phyloP scores from a whole-genome alignment of 1,139 yeast species.

The Debaryomyces psychrophilus region DNA sequence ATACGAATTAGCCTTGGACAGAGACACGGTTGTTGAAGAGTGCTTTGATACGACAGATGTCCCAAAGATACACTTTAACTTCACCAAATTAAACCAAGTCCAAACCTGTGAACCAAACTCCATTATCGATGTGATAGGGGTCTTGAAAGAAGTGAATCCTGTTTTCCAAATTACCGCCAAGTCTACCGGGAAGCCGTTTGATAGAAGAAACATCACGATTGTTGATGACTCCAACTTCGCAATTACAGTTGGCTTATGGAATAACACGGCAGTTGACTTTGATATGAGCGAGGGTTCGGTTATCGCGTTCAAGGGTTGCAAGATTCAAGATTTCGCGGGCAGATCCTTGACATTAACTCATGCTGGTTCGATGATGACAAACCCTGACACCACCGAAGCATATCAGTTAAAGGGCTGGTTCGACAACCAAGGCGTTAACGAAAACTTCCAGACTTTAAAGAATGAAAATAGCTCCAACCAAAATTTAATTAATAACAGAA shows the following conservation, averaged over 20 bases:
- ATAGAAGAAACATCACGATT: slow-evolving; percentile 83
- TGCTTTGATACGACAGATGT: slow-evolving; percentile 67
- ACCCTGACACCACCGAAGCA: slow-evolving; percentile 91
- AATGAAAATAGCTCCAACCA: slow-evolving; percentile 30
- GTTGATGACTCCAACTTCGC: slow-evolving; percentile 86
- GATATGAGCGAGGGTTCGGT: slow-evolving; percentile 76
- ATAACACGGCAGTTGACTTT: slow-evolving; percentile 80
- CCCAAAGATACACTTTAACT: slow-evolving; percentile 79
- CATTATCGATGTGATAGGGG: slow-evolving; percentile 84
- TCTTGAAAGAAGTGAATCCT: slow-evolving; percentile 75
- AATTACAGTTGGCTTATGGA: slow-evolving; percentile 87
- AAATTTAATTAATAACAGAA: slow-evolving; percentile 53
- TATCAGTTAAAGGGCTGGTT: slow-evolving; percentile 93
- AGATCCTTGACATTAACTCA: slow-evolving; percentile 81
- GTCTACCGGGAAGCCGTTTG: slow-evolving; percentile 85
- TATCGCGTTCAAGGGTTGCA: slow-evolving; percentile 89
- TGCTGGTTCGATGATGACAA: slow-evolving; percentile 71
- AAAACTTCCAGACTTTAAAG: slow-evolving; percentile 65
- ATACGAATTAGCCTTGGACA: slow-evolving; percentile 81
- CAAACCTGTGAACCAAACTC: slow-evolving; percentile 71
- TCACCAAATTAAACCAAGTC: slow-evolving; percentile 69
- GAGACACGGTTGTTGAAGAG: slow-evolving; percentile 75
- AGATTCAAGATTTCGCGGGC: slow-evolving; percentile 88
- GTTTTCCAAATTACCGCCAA: slow-evolving; percentile 86
- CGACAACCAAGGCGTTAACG: slow-evolving; percentile 72